Base-by-base conservation (phyloP, 1,139 yeast species). In the Hemisphaericaspora subhashii region DNA sequence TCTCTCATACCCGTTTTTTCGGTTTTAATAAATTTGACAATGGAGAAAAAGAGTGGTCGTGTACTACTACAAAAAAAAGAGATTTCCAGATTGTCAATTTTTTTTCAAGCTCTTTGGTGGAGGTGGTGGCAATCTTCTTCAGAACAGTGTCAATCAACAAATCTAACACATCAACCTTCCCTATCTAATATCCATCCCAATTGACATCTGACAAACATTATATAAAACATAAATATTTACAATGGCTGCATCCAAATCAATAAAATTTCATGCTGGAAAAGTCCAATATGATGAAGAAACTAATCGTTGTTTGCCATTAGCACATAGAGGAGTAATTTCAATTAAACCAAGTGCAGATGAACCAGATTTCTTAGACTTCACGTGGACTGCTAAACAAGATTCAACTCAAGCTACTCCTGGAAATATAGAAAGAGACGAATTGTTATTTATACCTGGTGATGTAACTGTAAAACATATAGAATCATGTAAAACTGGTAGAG, bases 371-470 rank as follows among this genome's bases (percentile, higher is more conserved):
- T 67, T 54, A 45, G 72, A 68, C 45, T 71, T 72, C 49, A 54
- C 55, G 25, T 72, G 77, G 77, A 43, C 64, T 21, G 73, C 76
- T 31, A 71, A 69, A 44, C 48, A 57, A 31, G 59, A 55, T 40
- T 49, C 54, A 37, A 55, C 66, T 11, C 47, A 57, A 25, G 53
- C 53, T 35, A 51, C 57, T 35, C 50, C 62, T 8, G 59, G 65
- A 14, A 66, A 65, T 14, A 58, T 74, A 14, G 81, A 76, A 40
- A 69, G 72, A 31, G 86, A 84, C 41, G 94, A 86, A 52, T 70
- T 89, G 49, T 74, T 89, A 50, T 77, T 92, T 39, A 84, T 92
- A 51, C 96, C 97, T 0, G 98, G 97, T 2, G 98, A 92, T 57
- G 95, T 90, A 31, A 79, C 83, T 34, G 87, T 95, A 82, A 77